These are phyloP conservation scores for Polytrichum formosum DNA, from an alignment of 225 moss, liverwort and hornwort genomes.

Conservation along the genomic window DNA sequence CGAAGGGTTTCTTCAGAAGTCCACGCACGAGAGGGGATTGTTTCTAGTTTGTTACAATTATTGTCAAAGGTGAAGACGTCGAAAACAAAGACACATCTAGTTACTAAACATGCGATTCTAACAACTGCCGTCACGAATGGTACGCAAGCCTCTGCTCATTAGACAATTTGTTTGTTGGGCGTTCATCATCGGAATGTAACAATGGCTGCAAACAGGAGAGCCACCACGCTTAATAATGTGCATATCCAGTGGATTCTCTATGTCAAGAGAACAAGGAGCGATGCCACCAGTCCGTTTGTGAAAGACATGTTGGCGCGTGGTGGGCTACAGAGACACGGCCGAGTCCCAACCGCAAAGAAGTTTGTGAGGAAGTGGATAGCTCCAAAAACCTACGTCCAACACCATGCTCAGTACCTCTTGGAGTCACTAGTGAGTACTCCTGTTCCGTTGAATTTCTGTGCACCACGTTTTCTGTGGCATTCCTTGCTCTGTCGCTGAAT, in stretches of 20 bases:
- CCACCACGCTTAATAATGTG: not conserved
- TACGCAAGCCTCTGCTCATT: not conserved
- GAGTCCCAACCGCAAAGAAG: not conserved
- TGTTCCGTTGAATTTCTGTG: too few relatives aligned
- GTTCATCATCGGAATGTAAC: not conserved
- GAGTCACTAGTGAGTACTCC: not conserved
- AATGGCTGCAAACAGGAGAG: not conserved
- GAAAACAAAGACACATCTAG: not conserved
- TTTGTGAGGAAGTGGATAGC: not conserved
- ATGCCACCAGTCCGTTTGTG: not conserved
- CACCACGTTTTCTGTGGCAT: conserved; percentile 35
- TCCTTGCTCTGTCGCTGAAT: conserved; percentile 92
- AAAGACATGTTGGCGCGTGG: not conserved
- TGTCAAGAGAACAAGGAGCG: too few relatives aligned
- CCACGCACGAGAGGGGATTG: not conserved
- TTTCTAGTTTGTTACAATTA: not conserved
- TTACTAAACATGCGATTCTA: not conserved
- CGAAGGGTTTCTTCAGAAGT: not conserved
- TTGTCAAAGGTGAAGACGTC: not conserved
- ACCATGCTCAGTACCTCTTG: not conserved
- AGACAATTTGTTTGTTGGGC: not conserved
- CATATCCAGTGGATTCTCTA: not conserved
- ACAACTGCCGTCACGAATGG: not conserved
- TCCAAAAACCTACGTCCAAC: not conserved
- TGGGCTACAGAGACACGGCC: not conserved